Evolutionary conservation across 2,329 filamentous ascomycete species (phyloP).

Genomic region (Elsinoe australis): DNA sequence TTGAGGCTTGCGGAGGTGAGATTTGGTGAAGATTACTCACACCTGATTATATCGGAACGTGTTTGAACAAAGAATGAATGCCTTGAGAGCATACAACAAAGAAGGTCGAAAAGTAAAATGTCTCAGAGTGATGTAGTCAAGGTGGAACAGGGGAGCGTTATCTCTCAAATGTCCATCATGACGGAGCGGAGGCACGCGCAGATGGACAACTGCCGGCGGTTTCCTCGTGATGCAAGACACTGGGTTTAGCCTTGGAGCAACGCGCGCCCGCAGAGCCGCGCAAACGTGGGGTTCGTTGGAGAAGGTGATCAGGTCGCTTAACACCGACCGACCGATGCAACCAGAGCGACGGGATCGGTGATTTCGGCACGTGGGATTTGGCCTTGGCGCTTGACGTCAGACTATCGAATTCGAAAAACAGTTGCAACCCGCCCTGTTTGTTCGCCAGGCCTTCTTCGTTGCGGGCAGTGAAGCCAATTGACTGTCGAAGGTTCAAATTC

Average conservation of each 20-base stretch:
- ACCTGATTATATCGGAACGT: neutral
- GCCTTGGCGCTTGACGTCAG: slow-evolving; percentile 12
- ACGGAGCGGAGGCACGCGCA: slow-evolving; percentile 9
- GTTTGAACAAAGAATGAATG: slow-evolving; percentile 8
- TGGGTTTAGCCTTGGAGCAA: neutral
- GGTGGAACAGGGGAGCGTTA: slow-evolving; percentile 14
- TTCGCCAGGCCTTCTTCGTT: neutral
- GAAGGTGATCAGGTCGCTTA: neutral
- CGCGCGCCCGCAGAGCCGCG: slow-evolving; percentile 8
- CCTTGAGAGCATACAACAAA: slow-evolving; percentile 2
- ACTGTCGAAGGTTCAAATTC: too few relatives aligned
- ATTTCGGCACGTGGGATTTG: slow-evolving; percentile 8
- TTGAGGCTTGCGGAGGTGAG: neutral
- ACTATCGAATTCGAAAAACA: slow-evolving; percentile 12
- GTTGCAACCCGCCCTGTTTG: neutral
- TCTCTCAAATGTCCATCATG: slow-evolving; percentile 14
- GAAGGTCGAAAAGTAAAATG: neutral
- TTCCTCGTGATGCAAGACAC: slow-evolving; percentile 4
- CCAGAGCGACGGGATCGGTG: neutral
- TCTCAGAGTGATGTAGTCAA: slow-evolving; percentile 15
- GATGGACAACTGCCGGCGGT: slow-evolving; percentile 6
- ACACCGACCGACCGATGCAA: too few relatives aligned
- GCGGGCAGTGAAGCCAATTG: neutral
- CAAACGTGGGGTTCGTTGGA: neutral
- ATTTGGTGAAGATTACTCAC: slow-evolving; percentile 6